Evolutionary conservation across 1,139 yeast species (phyloP), one percentile per base, ranked within the genome.

Genomic region (Pichia sp.): DNA sequence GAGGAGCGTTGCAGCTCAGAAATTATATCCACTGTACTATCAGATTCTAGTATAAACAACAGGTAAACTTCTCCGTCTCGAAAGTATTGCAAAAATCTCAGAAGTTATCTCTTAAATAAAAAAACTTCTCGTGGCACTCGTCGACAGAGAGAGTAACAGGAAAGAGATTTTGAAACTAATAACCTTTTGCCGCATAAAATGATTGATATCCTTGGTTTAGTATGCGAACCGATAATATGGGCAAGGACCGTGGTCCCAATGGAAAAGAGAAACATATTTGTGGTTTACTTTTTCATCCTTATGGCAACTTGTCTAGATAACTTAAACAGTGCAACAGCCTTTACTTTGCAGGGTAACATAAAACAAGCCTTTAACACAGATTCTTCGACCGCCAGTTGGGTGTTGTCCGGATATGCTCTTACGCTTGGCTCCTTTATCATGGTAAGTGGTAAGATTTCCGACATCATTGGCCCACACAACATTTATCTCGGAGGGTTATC

Each of bases 391-490:
- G 71, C 70, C 3, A 51, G 63, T 8, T 73, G 77, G 77, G 67
- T 67, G 1, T 53, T 73, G 11, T 70, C 76, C 0, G 72, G 72
- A 0, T 73, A 73, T 60, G 69, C 75, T 1, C 55, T 73, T 13
- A 71, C 75, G 0, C 59, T 71, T 31, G 74, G 74, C 5, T 63
- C 75, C 0, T 72, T 72, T 56, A 73, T 73, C 46, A 61, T 73
- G 32, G 26, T 74, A 2, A 62, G 65, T 31, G 77, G 77, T 11
- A 72, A 72, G 47, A 15, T 73, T 1, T 69, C 69, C 4, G 76
- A 74, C 58, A 64, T 72, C 6, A 16, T 71, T 7, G 77, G 77
- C 2, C 66, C 69, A 6, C 67, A 72, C 52, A 57, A 51, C 16
- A 63, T 70, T 2, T 71, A 64, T 45, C 34, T 60, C 7, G 16